phyloP scores from a whole-genome alignment of 2,329 filamentous ascomycete species.

The Cyanodermella asteris region DNA sequence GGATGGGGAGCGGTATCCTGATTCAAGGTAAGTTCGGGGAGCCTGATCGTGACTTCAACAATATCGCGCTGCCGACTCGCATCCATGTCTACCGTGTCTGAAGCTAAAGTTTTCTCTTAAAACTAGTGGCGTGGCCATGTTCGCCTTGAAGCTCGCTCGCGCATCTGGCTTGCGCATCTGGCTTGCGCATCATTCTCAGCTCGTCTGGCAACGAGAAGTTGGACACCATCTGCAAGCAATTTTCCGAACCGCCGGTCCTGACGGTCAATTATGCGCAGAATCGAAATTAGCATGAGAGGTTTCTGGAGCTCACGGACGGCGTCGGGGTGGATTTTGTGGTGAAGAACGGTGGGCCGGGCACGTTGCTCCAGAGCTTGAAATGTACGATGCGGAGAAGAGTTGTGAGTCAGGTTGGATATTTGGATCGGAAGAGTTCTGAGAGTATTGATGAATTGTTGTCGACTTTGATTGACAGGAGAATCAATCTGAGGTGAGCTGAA shows the following conservation, averaged over 20 bases:
- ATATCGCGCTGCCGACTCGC: slow-evolving; percentile 11
- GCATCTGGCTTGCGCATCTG: too few species aligned
- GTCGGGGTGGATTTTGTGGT: slow-evolving; percentile 17
- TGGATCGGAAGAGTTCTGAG: slow-evolving; percentile 13
- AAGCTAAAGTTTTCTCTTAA: too few species aligned
- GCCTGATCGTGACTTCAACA: background rate
- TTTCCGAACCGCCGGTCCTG: slow-evolving; percentile 8
- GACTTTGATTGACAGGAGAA: slow-evolving; percentile 17
- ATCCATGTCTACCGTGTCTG: too few species aligned
- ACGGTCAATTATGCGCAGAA: slow-evolving; percentile 14
- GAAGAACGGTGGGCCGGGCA: slow-evolving; percentile 18
- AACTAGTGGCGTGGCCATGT: slow-evolving; percentile 17
- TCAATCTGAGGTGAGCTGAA: slow-evolving; percentile 13
- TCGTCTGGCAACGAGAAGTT: slow-evolving; percentile 18
- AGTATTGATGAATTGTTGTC: slow-evolving; percentile 16
- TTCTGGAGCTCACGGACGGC: slow-evolving; percentile 13
- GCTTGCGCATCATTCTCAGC: slow-evolving; percentile 16
- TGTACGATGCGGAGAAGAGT: slow-evolving; percentile 20
- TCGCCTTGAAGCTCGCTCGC: slow-evolving; percentile 16
- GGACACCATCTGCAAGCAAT: slow-evolving; percentile 11
- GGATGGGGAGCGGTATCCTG: slow-evolving; percentile 19
- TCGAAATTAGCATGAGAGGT: slow-evolving; percentile 15
- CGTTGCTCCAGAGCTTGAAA: slow-evolving; percentile 18
- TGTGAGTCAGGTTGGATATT: slow-evolving; percentile 23
- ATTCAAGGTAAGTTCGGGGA: slow-evolving; percentile 17